Base-by-base conservation (phyloP, 805 yeast genomes). In the Nakazawaea ambrosiae region DNA sequence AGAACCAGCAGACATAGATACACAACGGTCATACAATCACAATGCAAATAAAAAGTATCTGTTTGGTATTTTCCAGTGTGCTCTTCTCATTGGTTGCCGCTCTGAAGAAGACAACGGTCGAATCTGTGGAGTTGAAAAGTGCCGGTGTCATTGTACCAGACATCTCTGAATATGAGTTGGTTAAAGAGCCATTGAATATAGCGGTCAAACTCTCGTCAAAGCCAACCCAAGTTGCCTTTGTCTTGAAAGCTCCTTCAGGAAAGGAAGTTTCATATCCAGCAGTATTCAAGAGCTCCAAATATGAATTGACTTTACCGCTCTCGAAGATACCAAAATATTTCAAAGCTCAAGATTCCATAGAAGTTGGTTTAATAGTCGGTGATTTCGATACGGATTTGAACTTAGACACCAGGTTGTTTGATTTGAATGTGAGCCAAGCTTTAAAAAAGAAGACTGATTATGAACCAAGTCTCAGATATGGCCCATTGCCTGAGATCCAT, bases 401-500 rank as follows among this genome's bases (percentile, higher is more conserved):
- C 29, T 12, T 33, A 12, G 20, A 50, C 6, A 12, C 33, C 1
- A 40, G 41, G 17, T 43, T 50, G 14, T 55, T 50, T n/a, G 35
- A 37, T 10, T 35, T 57, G 3, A 32, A 34, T n/a, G 17, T 34
- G 9, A 11, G 32, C 25, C 36, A 34, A 18, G 12, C 33, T 12
- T 34, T 39, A 26, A 16, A 18, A 20, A 17, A 14, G 4, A 39
- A 31, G 15, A 34, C 22, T 5, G 9, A 14, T 9, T 37, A 35
- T 12, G 42, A 39, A n/a, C 20, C 41, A 12, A 55, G 68, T 17
- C 31, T 45, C n/a, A 61, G 70, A 46, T 57, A 68, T 40, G 81
- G 70, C 2, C 54, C 69, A 11, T 55, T 68, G 51, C 73, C 78
- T 2, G 88, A 81, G 57, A 81, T 86, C 45, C 57, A 56, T 45